Conservation (phyloP, 371 early-diverging fungal genomes). For the Capniomyces stellatus region DNA sequence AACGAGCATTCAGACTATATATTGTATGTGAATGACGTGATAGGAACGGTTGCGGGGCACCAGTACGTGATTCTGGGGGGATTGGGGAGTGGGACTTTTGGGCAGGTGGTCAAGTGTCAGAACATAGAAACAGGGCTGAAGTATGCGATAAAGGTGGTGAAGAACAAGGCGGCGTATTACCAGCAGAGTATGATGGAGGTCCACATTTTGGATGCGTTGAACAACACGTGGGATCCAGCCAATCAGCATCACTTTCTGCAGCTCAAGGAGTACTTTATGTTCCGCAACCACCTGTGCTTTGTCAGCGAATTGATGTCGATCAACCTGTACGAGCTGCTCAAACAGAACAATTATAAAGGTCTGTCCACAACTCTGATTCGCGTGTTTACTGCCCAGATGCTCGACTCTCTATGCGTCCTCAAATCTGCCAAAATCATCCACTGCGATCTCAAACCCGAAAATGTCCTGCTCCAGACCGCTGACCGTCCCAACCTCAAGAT, state of each 20-base stretch:
- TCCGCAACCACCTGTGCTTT: conserved; percentile 81
- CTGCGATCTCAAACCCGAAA: conserved; percentile 97
- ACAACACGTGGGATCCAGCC: conserved; percentile 44
- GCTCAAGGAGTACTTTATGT: conserved; percentile 68
- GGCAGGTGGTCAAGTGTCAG: conserved; percentile 92
- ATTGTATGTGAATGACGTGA: conserved; percentile 79
- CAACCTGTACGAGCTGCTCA: conserved; percentile 86
- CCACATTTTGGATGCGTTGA: conserved; percentile 61
- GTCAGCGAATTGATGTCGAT: conserved; percentile 86
- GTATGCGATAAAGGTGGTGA: conserved; percentile 94
- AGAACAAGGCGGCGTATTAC: conserved; percentile 78
- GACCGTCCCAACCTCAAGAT: conserved; percentile 78
- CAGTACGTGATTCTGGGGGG: conserved; percentile 80
- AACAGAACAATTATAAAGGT: conserved; percentile 76
- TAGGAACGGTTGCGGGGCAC: conserved; percentile 65
- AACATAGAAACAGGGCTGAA: conserved; percentile 59
- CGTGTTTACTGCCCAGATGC: conserved; percentile 63
- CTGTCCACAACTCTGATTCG: conserved; percentile 67
- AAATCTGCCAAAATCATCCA: conserved; percentile 78
- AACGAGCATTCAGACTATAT: conserved; percentile 90
- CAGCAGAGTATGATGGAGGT: conserved; percentile 90
- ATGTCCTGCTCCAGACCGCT: conserved; percentile 71
- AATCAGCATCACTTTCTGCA: conserved; percentile 67
- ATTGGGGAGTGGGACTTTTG: conserved; percentile 95
- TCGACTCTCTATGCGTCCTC: conserved; percentile 69